phyloP scores from a whole-genome alignment of 2,329 filamentous ascomycete genomes.

The Nemania sp. region DNA sequence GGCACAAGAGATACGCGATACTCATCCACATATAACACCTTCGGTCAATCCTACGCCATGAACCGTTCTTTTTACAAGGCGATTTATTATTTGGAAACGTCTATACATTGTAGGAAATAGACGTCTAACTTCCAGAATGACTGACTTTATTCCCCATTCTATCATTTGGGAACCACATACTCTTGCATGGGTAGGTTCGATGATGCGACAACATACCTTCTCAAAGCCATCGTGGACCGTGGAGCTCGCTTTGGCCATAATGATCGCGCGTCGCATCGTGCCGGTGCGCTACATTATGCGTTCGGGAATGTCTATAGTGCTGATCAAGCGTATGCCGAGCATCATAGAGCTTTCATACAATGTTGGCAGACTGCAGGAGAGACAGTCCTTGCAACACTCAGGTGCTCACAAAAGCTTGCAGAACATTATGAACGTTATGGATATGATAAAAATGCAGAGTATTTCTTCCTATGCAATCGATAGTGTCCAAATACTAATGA shows the following conservation, averaged over 20 bases:
- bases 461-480: too few species aligned
- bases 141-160: background rate
- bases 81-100: background rate
- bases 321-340: background rate
- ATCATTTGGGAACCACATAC: background rate
- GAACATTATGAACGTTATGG: conserved; percentile 6
- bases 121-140: background rate
- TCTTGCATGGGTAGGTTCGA: background rate
- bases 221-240: background rate
- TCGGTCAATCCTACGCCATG: background rate
- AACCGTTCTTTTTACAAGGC: background rate
- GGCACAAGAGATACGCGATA: conserved; percentile 1
- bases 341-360: background rate
- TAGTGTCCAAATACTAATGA: too few species aligned
- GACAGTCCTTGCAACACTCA: background rate
- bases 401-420: background rate
- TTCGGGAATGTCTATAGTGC: background rate
- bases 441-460: background rate
- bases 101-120: background rate
- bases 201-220: background rate
- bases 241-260: background rate
- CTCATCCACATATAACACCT: background rate
- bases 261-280: conserved; percentile 2
- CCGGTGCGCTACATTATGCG: background rate
- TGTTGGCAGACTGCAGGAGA: background rate